phyloP scores from a whole-genome alignment of 2,329 filamentous ascomycete genomes.

The Alternaria infectoria region DNA sequence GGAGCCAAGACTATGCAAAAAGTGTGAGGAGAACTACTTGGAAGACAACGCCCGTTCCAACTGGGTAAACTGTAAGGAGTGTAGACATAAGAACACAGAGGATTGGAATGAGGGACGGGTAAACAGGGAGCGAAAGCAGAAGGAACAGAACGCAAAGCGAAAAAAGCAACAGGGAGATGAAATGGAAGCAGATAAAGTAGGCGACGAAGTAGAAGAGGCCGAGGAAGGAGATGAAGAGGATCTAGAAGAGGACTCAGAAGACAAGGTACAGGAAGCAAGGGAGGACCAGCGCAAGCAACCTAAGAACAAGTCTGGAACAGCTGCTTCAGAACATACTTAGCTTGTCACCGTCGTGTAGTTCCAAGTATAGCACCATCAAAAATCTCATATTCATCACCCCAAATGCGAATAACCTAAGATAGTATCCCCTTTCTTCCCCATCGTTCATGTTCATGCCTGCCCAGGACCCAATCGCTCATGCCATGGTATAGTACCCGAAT shows the following conservation, averaged over 20 bases:
- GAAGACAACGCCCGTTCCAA: neutral
- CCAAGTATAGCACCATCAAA: neutral
- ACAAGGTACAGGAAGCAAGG: neutral
- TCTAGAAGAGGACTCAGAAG: neutral
- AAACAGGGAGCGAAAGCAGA: neutral
- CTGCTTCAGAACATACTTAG: neutral
- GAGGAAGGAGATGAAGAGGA: neutral
- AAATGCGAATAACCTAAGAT: neutral
- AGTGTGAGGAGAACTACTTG: neutral
- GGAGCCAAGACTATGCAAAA: neutral
- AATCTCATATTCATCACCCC: neutral
- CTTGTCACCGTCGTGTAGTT: neutral
- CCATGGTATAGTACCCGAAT: constrained; percentile 26
- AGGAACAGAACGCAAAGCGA: neutral
- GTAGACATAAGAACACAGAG: neutral
- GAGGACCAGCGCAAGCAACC: neutral
- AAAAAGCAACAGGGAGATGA: neutral
- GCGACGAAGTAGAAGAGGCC: neutral
- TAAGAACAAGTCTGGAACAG: neutral
- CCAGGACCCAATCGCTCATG: constrained; percentile 12
- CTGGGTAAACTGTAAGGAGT: neutral
- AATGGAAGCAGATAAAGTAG: neutral
- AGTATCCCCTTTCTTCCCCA: neutral
- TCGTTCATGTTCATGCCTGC: neutral
- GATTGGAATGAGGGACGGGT: neutral